Evolutionary conservation across 2,329 filamentous ascomycete genomes (phyloP).

Genomic region (Aspergillus sp.): DNA sequence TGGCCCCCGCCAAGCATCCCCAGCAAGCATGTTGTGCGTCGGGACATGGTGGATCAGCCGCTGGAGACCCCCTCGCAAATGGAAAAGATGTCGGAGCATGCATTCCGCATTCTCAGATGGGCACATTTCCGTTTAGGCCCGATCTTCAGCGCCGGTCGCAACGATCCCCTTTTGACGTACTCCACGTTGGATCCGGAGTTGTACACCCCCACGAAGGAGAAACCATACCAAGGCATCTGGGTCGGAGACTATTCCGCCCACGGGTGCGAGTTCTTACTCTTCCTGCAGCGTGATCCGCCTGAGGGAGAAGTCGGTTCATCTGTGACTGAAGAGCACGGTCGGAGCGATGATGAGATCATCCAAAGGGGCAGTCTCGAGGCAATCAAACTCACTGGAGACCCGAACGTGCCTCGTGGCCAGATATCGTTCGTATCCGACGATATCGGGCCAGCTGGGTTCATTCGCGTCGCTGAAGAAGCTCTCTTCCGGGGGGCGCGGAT

Average conservation of each 20-base stretch:
- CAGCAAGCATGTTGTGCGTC: slow-evolving; percentile 56
- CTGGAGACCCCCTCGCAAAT: slow-evolving; percentile 49
- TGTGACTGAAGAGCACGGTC: slow-evolving; percentile 7
- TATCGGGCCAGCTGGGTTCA: slow-evolving; percentile 63
- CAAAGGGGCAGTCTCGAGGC: slow-evolving; percentile 72
- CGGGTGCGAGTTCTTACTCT: slow-evolving; percentile 81
- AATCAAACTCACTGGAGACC: slow-evolving; percentile 88
- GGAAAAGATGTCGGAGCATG: slow-evolving; percentile 62
- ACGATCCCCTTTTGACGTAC: slow-evolving; percentile 57
- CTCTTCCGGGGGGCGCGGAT: slow-evolving; percentile 72
- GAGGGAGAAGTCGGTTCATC: slow-evolving; percentile 42
- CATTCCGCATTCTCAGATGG: slow-evolving; percentile 75
- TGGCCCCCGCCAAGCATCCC: slow-evolving; percentile 78
- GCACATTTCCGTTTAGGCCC: slow-evolving; percentile 60
- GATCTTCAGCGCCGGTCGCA: slow-evolving; percentile 21
- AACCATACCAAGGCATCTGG: slow-evolving; percentile 89
- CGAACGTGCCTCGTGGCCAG: slow-evolving; percentile 84
- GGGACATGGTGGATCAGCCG: slow-evolving; percentile 43
- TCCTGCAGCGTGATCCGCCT: slow-evolving; percentile 66
- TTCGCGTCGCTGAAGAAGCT: slow-evolving; percentile 62
- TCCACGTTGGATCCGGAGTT: slow-evolving; percentile 70
- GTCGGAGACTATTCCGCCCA: slow-evolving; percentile 86
- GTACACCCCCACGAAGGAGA: slow-evolving; percentile 77
- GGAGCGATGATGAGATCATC: slow-evolving; percentile 46
- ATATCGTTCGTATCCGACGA: slow-evolving; percentile 78